These are phyloP conservation scores for Vicia faba DNA, from an alignment of 306 rosid genomes.

Conservation along the genomic window DNA sequence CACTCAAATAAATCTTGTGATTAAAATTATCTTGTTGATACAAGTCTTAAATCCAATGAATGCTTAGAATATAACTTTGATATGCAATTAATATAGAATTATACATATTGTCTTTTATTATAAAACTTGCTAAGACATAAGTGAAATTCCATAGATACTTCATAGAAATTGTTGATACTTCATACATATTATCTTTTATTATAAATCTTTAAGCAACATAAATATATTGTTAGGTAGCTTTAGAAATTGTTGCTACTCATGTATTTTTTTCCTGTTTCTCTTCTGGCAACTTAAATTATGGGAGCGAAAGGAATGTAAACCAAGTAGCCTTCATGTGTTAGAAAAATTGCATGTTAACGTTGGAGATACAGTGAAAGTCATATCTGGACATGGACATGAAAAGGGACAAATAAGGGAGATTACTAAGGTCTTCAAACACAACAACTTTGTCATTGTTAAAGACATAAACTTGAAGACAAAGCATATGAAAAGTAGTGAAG, in stretches of 20 bases:
- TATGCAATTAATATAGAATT: no score
- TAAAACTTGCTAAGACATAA: no score
- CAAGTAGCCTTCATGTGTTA: constrained; percentile 81
- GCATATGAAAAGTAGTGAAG: constrained; percentile 83
- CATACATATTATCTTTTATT: no score
- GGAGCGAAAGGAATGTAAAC: constrained; percentile 94
- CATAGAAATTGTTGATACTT: no score
- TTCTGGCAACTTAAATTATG: constrained; percentile 73
- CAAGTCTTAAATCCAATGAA: no score
- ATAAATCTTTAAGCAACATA: constrained; percentile 1
- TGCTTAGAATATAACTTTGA: no score
- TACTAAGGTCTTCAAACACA: constrained; percentile 68
- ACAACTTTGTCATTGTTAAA: constrained; percentile 67
- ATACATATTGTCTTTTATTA: no score
- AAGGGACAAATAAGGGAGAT: constrained; percentile 90
- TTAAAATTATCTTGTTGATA: no score
- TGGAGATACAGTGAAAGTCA: constrained; percentile 88
- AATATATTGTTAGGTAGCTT: not conserved
- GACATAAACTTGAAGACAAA: constrained; percentile 90
- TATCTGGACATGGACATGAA: constrained; percentile 87
- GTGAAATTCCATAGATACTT: no score
- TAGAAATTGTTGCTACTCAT: no score
- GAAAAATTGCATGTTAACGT: constrained; percentile 91
- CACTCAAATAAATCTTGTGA: no score
- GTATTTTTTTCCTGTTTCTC: constrained; percentile 16